Conservation (phyloP, 306 rosid genomes). For the Trifolium pratense region DNA sequence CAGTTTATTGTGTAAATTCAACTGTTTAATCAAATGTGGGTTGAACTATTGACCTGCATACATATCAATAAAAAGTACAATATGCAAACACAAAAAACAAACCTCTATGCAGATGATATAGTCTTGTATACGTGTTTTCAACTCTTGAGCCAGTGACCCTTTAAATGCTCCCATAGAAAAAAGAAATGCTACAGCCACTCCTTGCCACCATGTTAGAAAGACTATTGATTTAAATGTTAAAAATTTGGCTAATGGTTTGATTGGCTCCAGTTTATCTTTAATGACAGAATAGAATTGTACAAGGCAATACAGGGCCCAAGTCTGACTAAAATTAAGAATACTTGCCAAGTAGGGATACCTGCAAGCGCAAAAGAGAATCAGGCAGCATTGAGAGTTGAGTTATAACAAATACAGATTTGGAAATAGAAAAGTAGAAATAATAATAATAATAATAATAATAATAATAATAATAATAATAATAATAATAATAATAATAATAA, state of each 20-base stretch:
- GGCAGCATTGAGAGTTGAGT: constrained; percentile 37
- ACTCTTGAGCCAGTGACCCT: constrained; percentile 85
- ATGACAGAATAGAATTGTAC: constrained; percentile 94
- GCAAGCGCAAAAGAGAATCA: constrained; percentile 49
- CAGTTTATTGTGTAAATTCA: neutral
- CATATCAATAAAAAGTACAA: neutral
- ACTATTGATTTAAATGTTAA: constrained; percentile 87
- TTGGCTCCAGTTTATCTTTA: constrained; percentile 85
- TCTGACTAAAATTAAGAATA: constrained; percentile 95
- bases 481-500: too few species aligned
- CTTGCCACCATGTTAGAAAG: constrained; percentile 99
- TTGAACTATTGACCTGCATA: constrained; percentile 10
- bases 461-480: too few species aligned
- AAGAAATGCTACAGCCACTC: constrained; percentile 90
- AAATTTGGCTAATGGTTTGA: constrained; percentile 92
- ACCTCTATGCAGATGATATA: constrained; percentile 99
- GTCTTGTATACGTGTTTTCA: constrained; percentile 89
- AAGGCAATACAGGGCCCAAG: constrained; percentile 98
- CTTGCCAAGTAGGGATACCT: constrained; percentile 97
- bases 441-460: too few species aligned
- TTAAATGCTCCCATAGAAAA: constrained; percentile 83
- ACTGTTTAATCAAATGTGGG: neutral
- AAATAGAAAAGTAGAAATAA: neutral
- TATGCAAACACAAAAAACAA: constrained; percentile 18
- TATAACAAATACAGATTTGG: constrained; percentile 1